A percentile compares a stretch with the other conserved stretches of the same genome.
Evolutionary conservation across 2,329 filamentous ascomycete species (phyloP).

Genomic region (Monilinia fructigena): DNA sequence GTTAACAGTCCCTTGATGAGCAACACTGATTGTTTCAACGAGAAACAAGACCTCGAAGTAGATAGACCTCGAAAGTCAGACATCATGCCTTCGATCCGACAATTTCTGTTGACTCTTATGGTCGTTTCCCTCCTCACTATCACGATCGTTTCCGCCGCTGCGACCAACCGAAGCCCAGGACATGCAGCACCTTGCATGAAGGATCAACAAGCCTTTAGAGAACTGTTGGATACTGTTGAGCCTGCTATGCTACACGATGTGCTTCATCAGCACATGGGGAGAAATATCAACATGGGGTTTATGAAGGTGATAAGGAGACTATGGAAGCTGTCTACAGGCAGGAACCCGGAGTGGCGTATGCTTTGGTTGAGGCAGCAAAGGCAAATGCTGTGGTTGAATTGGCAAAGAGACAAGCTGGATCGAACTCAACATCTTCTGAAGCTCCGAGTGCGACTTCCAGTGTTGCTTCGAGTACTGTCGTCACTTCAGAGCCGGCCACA

Average conservation of each 20-base stretch:
- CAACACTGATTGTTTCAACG: slow-evolving; percentile 11
- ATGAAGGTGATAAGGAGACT: slow-evolving; percentile 61
- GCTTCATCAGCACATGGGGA: slow-evolving; percentile 60
- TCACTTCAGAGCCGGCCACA: not conserved
- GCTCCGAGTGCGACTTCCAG: slow-evolving; percentile 2
- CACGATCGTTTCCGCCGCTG: slow-evolving; percentile 41
- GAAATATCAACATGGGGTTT: slow-evolving; percentile 67
- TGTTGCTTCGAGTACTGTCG: slow-evolving; percentile 17
- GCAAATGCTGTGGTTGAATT: slow-evolving; percentile 41
- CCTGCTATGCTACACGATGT: slow-evolving; percentile 63
- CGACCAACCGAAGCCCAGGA: slow-evolving; percentile 30
- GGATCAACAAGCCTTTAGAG: slow-evolving; percentile 47
- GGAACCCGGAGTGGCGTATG: slow-evolving; percentile 60
- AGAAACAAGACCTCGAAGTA: slow-evolving; percentile 23
- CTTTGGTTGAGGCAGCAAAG: slow-evolving; percentile 59
- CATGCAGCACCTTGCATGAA: slow-evolving; percentile 22
- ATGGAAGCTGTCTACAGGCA: slow-evolving; percentile 61
- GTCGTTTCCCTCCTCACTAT: slow-evolving; percentile 40
- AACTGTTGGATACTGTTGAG: slow-evolving; percentile 56
- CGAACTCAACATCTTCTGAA: slow-evolving; percentile 21
- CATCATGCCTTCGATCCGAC: slow-evolving; percentile 44
- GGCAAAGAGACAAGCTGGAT: slow-evolving; percentile 56
- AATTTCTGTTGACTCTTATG: slow-evolving; percentile 41
- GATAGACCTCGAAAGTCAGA: slow-evolving; percentile 22
- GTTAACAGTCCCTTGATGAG: slow-evolving; percentile 5